phyloP scores from a whole-genome alignment of 2,329 filamentous ascomycete species.

The Diplodia seriata region DNA sequence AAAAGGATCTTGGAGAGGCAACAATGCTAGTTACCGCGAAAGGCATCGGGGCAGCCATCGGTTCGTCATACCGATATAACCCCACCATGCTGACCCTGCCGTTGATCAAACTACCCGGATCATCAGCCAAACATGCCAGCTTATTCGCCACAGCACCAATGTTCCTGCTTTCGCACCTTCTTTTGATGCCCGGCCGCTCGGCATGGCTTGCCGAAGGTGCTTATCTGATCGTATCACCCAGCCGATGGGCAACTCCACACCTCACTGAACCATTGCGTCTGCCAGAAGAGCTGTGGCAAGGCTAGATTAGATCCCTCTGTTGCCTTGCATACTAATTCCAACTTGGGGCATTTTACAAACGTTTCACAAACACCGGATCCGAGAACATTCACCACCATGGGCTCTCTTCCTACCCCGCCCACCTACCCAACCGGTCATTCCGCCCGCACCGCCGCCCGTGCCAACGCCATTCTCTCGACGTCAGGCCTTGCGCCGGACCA shows the following conservation, averaged over 20 bases:
- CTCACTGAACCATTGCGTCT: neutral
- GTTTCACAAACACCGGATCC: neutral
- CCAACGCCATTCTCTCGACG: slow-evolving; percentile 60
- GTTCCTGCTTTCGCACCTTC: neutral
- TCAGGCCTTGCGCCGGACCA: slow-evolving; percentile 63
- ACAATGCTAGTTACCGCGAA: too few species aligned
- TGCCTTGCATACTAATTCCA: neutral
- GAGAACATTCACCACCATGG: neutral
- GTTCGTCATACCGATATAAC: neutral
- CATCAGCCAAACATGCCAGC: neutral
- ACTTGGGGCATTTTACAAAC: neutral
- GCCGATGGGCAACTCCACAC: slow-evolving; percentile 13
- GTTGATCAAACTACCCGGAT: slow-evolving; percentile 3
- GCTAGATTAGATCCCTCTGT: neutral
- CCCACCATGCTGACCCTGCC: slow-evolving; percentile 5
- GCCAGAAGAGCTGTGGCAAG: neutral
- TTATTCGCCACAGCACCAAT: neutral
- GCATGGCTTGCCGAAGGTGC: slow-evolving; percentile 20
- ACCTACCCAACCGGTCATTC: slow-evolving; percentile 42
- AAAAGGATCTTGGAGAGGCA: too few species aligned
- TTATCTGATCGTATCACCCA: slow-evolving; percentile 22
- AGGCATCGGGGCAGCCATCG: too few species aligned
- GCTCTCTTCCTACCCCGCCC: slow-evolving; percentile 2
- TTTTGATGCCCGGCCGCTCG: neutral
- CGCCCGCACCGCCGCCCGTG: slow-evolving; percentile 55